Conservation (phyloP, 148 eudicot species). For the Chenopodium berlandieri region DNA sequence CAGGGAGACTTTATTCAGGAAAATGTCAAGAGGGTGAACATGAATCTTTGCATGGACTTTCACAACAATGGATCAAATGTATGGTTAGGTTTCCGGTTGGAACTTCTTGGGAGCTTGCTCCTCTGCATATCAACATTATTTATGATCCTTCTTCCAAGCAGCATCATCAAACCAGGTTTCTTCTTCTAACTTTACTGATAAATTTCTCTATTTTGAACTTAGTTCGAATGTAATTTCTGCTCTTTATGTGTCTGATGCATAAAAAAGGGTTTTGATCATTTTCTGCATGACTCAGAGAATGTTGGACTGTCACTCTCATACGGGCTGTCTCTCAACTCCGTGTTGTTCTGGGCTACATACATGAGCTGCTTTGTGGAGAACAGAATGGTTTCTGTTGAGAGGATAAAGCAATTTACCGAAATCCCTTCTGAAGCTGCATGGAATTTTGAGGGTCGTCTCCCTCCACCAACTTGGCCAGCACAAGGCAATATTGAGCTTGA, state of each 20-base stretch:
- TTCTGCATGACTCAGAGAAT: slow-evolving; percentile 45
- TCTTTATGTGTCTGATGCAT: not conserved
- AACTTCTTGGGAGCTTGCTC: slow-evolving; percentile 70
- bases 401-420: slow-evolving; percentile 75
- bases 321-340: slow-evolving; percentile 80
- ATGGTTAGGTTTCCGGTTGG: slow-evolving; percentile 92
- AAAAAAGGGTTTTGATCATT: not conserved
- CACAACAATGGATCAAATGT: slow-evolving; percentile 88
- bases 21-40: slow-evolving; percentile 66
- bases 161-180: slow-evolving; percentile 77
- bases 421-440: slow-evolving; percentile 90
- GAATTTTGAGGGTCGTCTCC: slow-evolving; percentile 53
- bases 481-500: slow-evolving; percentile 66
- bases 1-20: slow-evolving; percentile 64
- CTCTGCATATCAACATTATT: slow-evolving; percentile 77
- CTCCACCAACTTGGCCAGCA: slow-evolving; percentile 76
- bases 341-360: slow-evolving; percentile 58
- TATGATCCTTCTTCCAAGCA: slow-evolving; percentile 77
- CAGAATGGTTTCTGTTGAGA: slow-evolving; percentile 92
- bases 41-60: slow-evolving; percentile 81
- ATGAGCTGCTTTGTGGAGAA: slow-evolving; percentile 90
- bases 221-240: not conserved
- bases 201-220: not conserved
- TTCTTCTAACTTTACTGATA: not conserved
- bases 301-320: slow-evolving; percentile 92